phyloP scores from a whole-genome alignment of 495 filamentous ascomycete species.

The Pseudevernia furfuracea region DNA sequence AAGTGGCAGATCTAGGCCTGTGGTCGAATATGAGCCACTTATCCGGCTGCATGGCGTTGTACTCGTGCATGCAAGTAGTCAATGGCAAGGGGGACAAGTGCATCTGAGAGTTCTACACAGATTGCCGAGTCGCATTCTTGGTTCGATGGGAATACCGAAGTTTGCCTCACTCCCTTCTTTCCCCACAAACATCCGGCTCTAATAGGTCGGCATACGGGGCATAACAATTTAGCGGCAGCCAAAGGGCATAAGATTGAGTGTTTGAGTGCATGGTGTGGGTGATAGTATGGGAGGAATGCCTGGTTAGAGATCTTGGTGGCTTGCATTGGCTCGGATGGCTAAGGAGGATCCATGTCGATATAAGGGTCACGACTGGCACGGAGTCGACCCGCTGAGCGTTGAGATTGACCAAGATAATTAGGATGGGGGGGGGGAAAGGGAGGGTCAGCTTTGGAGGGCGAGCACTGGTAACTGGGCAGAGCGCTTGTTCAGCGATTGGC shows the following conservation, averaged over 20 bases:
- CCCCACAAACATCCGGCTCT: constrained; percentile 10
- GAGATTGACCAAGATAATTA: constrained; percentile 4
- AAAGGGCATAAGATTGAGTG: background rate
- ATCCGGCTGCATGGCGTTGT: constrained; percentile 11
- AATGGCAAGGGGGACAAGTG: constrained; percentile 1
- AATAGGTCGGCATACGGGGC: constrained; percentile 15
- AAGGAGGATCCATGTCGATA: constrained; percentile 12
- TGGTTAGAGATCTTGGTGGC: constrained; percentile 16
- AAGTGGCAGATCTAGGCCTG: constrained; percentile 22
- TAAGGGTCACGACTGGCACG: constrained; percentile 2
- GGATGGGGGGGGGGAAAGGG: background rate
- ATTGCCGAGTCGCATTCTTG: constrained; percentile 17
- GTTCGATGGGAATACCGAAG: constrained; percentile 17
- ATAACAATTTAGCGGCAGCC: background rate
- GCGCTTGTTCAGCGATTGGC: background rate
- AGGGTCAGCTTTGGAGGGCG: background rate
- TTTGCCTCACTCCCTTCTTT: constrained; percentile 9
- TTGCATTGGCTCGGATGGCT: constrained; percentile 17
- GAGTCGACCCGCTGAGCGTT: constrained; percentile 6
- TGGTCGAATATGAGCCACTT: constrained; percentile 12
- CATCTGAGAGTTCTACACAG: constrained; percentile 12
- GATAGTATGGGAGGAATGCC: constrained; percentile 13
- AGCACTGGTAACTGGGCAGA: too few species aligned
- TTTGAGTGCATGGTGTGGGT: constrained; percentile 9
- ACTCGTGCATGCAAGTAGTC: constrained; percentile 14